These are phyloP conservation scores for Fraxinus angustifolia DNA, from an alignment of 305 asterid species.

Conservation along the genomic window DNA sequence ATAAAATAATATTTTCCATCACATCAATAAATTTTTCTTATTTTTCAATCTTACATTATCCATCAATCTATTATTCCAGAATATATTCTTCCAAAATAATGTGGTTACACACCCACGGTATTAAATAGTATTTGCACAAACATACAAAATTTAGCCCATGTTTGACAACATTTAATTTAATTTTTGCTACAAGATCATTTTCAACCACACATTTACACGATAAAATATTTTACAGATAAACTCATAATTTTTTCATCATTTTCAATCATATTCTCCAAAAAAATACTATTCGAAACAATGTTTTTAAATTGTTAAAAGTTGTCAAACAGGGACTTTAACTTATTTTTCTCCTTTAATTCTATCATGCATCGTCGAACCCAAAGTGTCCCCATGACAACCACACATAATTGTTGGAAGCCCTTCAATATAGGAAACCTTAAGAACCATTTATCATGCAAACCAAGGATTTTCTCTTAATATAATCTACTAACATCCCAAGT, in stretches of 20 bases:
- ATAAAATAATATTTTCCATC: no score
- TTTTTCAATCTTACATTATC: no score
- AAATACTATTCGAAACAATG: not conserved
- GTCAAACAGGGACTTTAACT: not conserved
- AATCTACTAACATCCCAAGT: not conserved
- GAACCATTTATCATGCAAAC: not conserved
- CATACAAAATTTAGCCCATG: no score
- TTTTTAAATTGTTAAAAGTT: not conserved
- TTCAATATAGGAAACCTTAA: slow-evolving; percentile 1
- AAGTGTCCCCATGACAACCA: not conserved
- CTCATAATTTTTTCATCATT: not conserved
- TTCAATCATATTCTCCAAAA: not conserved
- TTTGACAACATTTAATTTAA: no score
- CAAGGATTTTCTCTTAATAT: not conserved
- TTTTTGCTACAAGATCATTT: no score
- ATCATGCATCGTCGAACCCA: not conserved
- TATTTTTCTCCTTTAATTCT: not conserved
- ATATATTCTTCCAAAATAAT: no score
- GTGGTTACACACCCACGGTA: no score
- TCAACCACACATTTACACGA: no score
- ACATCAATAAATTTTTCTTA: no score
- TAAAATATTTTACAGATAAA: no score
- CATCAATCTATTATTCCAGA: no score
- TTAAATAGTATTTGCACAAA: no score
- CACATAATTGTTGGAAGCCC: not conserved